Evolutionary conservation across 257 asterid species (phyloP), one percentile per base, ranked within the genome.

Genomic region (Thymus mandschuricus): DNA sequence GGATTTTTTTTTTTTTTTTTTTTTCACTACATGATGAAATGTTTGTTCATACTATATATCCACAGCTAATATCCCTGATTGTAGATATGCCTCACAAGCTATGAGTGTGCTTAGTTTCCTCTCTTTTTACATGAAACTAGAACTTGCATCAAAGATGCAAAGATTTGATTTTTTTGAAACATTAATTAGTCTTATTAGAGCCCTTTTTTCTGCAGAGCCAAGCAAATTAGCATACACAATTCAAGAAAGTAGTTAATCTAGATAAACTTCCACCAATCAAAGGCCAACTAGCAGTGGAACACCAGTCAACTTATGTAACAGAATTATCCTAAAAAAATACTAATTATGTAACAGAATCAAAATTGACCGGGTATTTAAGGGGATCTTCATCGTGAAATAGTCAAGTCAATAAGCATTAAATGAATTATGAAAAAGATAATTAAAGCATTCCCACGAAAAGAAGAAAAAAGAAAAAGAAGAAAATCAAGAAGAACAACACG

Each of bases 231-330:
- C 5, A 50, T 50, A 15, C 6, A 50, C 6, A n/a, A 50, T 50
- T 15, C 29, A n/a, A 50, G 57, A 1, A 7, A 50, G 56, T 50
- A 50, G 5, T 0, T 12, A 21, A 21, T 21, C 8, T 43, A 43
- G 1, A 43, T 6, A 49, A 6, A 49, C 6, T 49, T 11, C 30
- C 68, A 70, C 60, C 67, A 46, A 60, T 33, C 66, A 70, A 9
- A 59, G 35, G 44, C 41, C n/a, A 64, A 51, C 63, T 46, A 10
- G 9, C 31, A 4, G 31, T 30, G 41, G 30, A 56, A 51, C 68
- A 66, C 31, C 60, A 50, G 77, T 77, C 81, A 66, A 65, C 60
- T 31, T 34, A 60, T 21, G 13, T 75, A 69, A 13, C 13, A 48
- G 15, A 64, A 46, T 64, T 21, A 21, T 21, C 21, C 21, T 21